A percentile compares a stretch with the other conserved stretches of the same genome.
These are phyloP conservation scores for Phytophthora fragariae DNA, from an alignment of 352 stramenopile genomes.

Conservation along the genomic window DNA sequence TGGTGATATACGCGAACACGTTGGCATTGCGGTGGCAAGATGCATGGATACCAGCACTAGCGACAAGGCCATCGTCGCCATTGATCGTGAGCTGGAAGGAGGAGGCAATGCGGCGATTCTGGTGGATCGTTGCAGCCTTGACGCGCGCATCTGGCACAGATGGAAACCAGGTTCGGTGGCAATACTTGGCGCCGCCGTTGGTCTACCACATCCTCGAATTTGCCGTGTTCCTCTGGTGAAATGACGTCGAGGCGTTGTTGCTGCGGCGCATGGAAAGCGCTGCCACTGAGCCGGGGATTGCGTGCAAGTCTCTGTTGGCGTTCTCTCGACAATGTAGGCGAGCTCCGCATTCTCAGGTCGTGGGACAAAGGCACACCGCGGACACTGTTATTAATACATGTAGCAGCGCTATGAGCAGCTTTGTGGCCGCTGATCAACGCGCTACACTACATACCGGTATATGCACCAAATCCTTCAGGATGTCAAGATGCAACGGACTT, in stretches of 20 bases:
- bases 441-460: neutral
- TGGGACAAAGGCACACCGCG: too few species aligned
- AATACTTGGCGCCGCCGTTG: conserved; percentile 51
- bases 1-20: conserved; percentile 66
- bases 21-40: conserved; percentile 31
- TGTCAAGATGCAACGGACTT: neutral
- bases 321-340: neutral
- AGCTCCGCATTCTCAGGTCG: neutral
- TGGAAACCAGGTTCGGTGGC: conserved; percentile 40
- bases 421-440: neutral
- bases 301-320: neutral
- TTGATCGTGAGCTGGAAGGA: conserved; percentile 3
- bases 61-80: conserved; percentile 7
- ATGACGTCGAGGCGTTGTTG: conserved; percentile 22
- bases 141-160: neutral
- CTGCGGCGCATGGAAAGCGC: conserved; percentile 26
- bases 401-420: neutral
- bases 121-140: conserved; percentile 22
- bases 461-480: conserved; percentile 1
- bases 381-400: too few species aligned
- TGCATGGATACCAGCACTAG: neutral
- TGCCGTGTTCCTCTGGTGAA: conserved; percentile 71
- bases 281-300: conserved; percentile 29
- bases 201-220: conserved; percentile 64
- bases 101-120: conserved; percentile 18